Evolutionary conservation across 2,329 filamentous ascomycete genomes (phyloP), one percentile per base, ranked within the genome.

Genomic region (Penicillium sp.): DNA sequence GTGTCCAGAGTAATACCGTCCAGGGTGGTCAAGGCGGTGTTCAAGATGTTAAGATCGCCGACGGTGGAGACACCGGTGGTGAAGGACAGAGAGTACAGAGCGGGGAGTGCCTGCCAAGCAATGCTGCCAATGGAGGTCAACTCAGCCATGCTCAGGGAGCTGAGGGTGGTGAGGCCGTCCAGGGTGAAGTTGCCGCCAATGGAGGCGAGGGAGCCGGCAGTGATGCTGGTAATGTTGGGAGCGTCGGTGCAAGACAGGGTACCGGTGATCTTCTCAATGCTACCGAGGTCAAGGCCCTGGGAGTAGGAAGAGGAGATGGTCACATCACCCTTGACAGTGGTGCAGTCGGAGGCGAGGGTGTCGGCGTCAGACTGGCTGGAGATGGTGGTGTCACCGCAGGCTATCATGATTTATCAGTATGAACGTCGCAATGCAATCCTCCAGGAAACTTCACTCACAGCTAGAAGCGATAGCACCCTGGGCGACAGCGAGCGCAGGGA

Each of bases 11-110:
- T 89, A 74, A 99, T 90, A 71, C 91, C 92, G 65, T 88, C 82
- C 58, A 99, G 84, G 64, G 84, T 86, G 74, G 81, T 84, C 67
- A 99, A 85, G 76, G 88, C 87, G 50, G 95, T 99, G 81, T 99
- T 95, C 77, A 87, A 84, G 74, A 99, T 93, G 66, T 80, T 78
- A 66, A 99, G 84, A 62, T 79, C 83, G 63, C 78, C 79, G 58
- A 90, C 90, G 74, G 86, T 80, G 67, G 82, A 86, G 68, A 98
- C 81, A 77, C 84, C 73, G 80, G 83, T 71, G 76, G 80, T 78
- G 78, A 90, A 89, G 55, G 77, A 78, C 45, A 90, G 78, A 33
- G 71, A 68, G 68, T 84, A 81, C 39, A 90, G 80, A 63, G 80
- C 79, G 60, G 87, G 87, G 43, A 97, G 85, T 65, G 89, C 89